phyloP scores from a whole-genome alignment of 75 land plant species.

The Picea glauca region DNA sequence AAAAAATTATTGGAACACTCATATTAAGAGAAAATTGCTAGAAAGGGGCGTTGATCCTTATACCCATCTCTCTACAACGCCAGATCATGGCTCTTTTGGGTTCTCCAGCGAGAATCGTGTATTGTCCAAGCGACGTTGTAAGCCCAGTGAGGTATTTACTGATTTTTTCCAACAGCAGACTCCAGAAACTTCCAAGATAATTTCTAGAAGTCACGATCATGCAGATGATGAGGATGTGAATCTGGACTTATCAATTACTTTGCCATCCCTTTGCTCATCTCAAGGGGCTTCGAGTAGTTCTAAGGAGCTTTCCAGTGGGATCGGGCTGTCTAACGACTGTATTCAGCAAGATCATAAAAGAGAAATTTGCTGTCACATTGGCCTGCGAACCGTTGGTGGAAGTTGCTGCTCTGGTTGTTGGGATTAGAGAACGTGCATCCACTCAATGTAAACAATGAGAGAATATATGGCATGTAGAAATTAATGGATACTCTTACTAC shows the following conservation, averaged over 20 bases:
- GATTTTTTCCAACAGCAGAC: slow-evolving; percentile 9
- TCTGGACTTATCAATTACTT: slow-evolving; percentile 10
- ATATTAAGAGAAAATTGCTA: slow-evolving; percentile 9
- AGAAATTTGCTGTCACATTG: slow-evolving; percentile 5
- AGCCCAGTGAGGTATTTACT: not conserved
- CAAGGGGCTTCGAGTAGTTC: not conserved
- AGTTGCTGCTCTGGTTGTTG: not conserved
- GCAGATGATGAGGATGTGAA: not conserved
- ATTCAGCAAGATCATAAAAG: not conserved
- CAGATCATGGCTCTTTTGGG: not conserved
- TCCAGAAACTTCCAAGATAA: not conserved
- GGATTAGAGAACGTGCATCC: too few species aligned
- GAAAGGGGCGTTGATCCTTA: slow-evolving; percentile 4
- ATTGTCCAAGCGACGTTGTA: not conserved
- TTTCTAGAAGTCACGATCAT: not conserved
- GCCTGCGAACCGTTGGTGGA: not conserved
- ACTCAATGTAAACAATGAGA: too few species aligned
- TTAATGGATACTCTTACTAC: too few species aligned
- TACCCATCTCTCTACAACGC: not conserved
- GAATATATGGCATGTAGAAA: too few species aligned
- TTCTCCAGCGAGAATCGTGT: not conserved
- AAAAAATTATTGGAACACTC: slow-evolving; percentile 17
- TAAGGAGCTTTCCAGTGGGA: not conserved
- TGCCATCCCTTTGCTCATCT: not conserved
- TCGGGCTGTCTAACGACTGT: not conserved